Conservation (phyloP, 2,329 filamentous ascomycete species). For the Emmonsia crescens region DNA sequence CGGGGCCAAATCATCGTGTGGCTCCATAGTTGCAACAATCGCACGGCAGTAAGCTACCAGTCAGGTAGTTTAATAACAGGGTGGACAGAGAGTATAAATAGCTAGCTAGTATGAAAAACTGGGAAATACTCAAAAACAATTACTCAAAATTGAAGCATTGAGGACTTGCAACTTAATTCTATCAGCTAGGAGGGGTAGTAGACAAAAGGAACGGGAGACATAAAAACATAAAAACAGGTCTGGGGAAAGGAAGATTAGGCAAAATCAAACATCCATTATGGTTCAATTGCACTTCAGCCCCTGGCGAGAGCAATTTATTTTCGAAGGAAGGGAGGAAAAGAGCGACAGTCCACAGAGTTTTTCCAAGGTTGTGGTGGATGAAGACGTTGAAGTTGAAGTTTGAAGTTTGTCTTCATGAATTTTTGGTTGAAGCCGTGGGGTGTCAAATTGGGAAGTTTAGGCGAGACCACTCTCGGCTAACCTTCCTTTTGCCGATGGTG, state of each 20-base stretch:
- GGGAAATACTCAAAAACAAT: neutral
- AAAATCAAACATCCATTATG: neutral
- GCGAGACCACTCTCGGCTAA: slow-evolving; percentile 18
- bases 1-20: slow-evolving; percentile 23
- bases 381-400: neutral
- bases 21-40: slow-evolving; percentile 9
- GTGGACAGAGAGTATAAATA: neutral
- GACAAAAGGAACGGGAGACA: neutral
- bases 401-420: neutral
- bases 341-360: neutral
- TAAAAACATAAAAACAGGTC: neutral
- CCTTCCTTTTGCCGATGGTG: slow-evolving; percentile 18
- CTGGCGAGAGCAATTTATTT: neutral
- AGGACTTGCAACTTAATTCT: neutral
- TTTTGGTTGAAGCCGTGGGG: neutral
- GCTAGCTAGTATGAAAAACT: neutral
- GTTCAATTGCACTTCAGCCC: neutral
- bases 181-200: neutral
- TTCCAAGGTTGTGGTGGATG: neutral
- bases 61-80: neutral
- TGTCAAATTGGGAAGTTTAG: slow-evolving; percentile 15
- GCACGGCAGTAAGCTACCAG: neutral
- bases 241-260: neutral
- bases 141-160: neutral
- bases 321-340: neutral